These are phyloP conservation scores for Artemisia tridentata DNA, from an alignment of 129 eudicot genomes.

Conservation along the genomic window DNA sequence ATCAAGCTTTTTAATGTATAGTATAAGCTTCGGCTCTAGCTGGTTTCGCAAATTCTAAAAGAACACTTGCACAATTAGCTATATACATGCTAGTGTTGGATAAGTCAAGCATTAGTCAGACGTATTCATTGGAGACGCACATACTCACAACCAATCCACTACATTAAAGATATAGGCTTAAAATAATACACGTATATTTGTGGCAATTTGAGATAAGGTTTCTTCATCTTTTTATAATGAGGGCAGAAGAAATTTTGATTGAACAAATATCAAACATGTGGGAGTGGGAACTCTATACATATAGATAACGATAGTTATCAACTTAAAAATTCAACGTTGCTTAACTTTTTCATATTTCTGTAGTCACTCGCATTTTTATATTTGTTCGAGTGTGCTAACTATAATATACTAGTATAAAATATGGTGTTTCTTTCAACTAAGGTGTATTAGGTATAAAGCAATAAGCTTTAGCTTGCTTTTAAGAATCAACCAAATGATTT, in stretches of 20 bases:
- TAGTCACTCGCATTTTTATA: neutral
- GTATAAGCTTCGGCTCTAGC: no score
- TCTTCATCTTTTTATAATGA: no score
- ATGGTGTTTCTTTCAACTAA: neutral
- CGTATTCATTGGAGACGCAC: constrained; percentile 5
- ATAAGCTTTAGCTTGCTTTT: constrained; percentile 13
- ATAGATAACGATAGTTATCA: no score
- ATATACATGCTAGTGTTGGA: neutral
- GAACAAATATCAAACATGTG: no score
- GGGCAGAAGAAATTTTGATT: no score
- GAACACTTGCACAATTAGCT: neutral
- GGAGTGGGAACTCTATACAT: no score
- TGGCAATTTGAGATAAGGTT: neutral
- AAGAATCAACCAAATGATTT: constrained; percentile 22
- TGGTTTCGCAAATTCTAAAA: neutral
- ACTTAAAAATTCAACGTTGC: no score
- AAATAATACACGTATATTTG: neutral
- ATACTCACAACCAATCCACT: constrained; percentile 17
- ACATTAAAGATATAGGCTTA: neutral
- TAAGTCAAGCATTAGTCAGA: constrained; percentile 3
- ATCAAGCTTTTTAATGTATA: no score
- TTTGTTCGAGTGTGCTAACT: neutral
- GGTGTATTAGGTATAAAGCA: constrained; percentile 28
- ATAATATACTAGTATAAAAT: neutral
- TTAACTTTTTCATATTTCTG: neutral